Percentiles rank a stretch among this genome's conserved stretches.
Evolutionary conservation across 139 green algal genomes (phyloP).

Genomic region (Gonium pectorale): DNA sequence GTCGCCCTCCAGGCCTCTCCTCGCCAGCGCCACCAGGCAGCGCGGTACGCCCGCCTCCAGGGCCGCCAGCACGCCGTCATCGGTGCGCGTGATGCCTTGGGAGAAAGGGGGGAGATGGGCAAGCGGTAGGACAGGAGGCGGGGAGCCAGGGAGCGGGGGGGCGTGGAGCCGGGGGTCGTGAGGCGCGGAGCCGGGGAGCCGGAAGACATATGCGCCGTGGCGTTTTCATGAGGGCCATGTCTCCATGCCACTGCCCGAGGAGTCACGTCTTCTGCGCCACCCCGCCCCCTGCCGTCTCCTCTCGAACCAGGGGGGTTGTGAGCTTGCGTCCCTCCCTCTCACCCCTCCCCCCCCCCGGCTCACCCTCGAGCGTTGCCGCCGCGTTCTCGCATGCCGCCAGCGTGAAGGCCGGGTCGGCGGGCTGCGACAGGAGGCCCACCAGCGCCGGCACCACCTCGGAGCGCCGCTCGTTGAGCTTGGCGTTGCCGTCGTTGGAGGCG

Average conservation of each 20-base stretch:
- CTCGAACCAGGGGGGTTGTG: no score
- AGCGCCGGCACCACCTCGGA: slow-evolving; percentile 49
- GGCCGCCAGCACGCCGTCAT: slow-evolving; percentile 47
- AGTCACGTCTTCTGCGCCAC: no score
- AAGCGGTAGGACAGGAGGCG: no score
- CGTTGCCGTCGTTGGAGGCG: slow-evolving; percentile 46
- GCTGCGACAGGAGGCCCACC: slow-evolving; percentile 41
- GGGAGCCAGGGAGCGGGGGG: no score
- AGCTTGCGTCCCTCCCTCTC: no score
- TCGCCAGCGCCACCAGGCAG: slow-evolving; percentile 41
- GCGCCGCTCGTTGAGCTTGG: slow-evolving; percentile 23
- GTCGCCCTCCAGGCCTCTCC: slow-evolving; percentile 41
- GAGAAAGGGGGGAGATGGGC: no score
- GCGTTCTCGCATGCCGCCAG: slow-evolving; percentile 46
- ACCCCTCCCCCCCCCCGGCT: neutral
- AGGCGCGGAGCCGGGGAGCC: no score
- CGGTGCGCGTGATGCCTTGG: slow-evolving; percentile 46
- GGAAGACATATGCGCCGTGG: no score
- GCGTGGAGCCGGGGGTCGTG: no score
- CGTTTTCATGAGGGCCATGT: no score
- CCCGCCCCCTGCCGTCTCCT: no score
- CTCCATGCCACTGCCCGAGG: no score
- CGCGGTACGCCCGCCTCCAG: slow-evolving; percentile 41
- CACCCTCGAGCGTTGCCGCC: slow-evolving; percentile 35
- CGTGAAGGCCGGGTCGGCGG: slow-evolving; percentile 36